Base-by-base conservation (phyloP, 495 filamentous ascomycete genomes). In the Mytilinidion resinicola region DNA sequence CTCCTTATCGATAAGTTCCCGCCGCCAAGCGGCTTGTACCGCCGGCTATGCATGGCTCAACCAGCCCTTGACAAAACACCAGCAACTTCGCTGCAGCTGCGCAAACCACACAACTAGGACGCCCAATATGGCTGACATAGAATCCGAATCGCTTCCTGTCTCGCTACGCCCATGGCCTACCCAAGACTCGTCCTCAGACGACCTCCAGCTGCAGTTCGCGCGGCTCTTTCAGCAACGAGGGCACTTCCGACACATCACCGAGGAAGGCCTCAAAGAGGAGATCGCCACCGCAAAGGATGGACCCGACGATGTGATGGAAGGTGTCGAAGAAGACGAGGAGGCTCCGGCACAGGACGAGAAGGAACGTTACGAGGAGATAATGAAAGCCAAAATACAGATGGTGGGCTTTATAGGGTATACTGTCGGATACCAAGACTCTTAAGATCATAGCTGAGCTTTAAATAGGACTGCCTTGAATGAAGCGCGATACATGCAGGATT, bases 401-500 rank as follows among this genome's bases (percentile, higher is more conserved):
- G 19, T 25, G 46, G 19, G 33, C 12, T 25, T 49, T 49, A 49
- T 49, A 25, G 46, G 46, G 46, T 49, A 17, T 42, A 30, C 2
- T 30, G 25, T 30, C 25, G 2, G 2, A 30, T 30, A 30, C 25
- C 2, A 6, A 30, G 25, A 3, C 25, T 30, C 25, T 30, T 6
- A 30, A 30, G 25, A 30, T 2, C 25, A 30, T 6, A 30, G 25
- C 25, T 30, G 25, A 43, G 57, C 46, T 12, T 5, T 36, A 1
- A 8, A 4, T 53, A 70, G 67, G 15, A 53, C 51, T 63, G 89
- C 89, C 5, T 78, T 84, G 38, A 81, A 85, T 67, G 80, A 86
- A 63, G 80, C 86, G 41, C 69, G 83, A 67, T 74, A 84, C 25
- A 81, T 83, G 3, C 81, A 96, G 50, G 90, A 97, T 67, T 88